Conservation (phyloP, 1,139 yeast genomes). For the Entelexis paramagnoliae region DNA sequence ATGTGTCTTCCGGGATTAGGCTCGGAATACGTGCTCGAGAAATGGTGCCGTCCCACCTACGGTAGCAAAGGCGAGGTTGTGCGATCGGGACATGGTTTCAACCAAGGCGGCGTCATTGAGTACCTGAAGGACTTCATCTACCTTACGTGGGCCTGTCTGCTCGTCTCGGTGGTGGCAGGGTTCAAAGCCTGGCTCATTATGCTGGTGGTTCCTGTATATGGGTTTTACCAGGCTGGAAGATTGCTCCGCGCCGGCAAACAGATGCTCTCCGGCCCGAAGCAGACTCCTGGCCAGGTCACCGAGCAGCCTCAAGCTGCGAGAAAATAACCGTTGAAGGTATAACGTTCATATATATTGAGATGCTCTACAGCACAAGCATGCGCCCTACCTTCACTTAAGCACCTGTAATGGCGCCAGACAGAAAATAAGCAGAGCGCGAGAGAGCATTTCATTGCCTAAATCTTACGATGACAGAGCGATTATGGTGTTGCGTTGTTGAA, state of each 20-base stretch:
- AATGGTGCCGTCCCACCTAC: constrained; percentile 54
- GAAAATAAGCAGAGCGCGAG: too few relatives aligned
- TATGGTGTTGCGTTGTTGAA: too few relatives aligned
- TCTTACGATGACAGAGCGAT: too few relatives aligned
- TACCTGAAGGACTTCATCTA: constrained; percentile 68
- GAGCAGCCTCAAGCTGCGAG: neutral
- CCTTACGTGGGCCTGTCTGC: constrained; percentile 52
- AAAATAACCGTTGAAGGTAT: too few relatives aligned
- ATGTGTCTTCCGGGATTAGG: constrained; percentile 40
- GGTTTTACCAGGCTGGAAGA: constrained; percentile 43
- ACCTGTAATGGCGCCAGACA: too few relatives aligned
- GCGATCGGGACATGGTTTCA: constrained; percentile 54
- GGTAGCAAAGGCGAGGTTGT: constrained; percentile 35
- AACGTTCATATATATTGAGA: too few relatives aligned
- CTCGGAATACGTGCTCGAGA: constrained; percentile 50
- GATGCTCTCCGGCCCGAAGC: constrained; percentile 10
- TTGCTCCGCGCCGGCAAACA: constrained; percentile 28
- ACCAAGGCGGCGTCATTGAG: constrained; percentile 60
- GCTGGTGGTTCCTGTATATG: constrained; percentile 43
- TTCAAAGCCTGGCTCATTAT: constrained; percentile 52
- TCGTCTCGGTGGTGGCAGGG: constrained; percentile 48
- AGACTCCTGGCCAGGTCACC: neutral
- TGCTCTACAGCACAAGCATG: too few relatives aligned
- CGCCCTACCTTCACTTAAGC: too few relatives aligned
- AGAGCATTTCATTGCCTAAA: too few relatives aligned